Percentiles rank a stretch among this genome's conserved stretches.
Evolutionary conservation across 1,284 basidiomycete species (phyloP).

Genomic region (Ganoderma resinaceum): DNA sequence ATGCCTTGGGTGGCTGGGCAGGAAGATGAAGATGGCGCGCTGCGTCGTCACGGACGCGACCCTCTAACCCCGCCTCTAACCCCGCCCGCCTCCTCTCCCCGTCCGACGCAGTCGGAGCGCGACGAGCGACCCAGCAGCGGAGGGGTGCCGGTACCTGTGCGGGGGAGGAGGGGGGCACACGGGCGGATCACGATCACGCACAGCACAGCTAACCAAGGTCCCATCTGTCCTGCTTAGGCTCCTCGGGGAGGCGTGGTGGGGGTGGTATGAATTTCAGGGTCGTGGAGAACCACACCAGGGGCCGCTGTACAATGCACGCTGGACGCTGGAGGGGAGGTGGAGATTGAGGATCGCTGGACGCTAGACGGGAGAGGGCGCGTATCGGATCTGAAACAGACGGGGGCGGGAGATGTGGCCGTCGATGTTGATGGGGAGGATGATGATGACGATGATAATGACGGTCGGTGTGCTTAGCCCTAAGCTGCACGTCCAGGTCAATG

Average conservation of each 20-base stretch:
- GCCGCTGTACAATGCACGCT: background rate
- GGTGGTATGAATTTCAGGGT: background rate
- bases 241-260: no score
- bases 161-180: background rate
- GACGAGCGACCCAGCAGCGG: background rate
- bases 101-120: background rate
- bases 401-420: no score
- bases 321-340: background rate
- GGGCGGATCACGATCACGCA: background rate
- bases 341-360: background rate
- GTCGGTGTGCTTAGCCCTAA: no score
- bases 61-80: background rate
- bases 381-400: background rate
- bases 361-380: background rate
- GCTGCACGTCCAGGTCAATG: no score
- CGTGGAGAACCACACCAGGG: background rate
- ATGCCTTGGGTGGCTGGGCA: background rate
- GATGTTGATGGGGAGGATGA: background rate
- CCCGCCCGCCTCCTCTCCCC: background rate
- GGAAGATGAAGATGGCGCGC: background rate
- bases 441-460: no score
- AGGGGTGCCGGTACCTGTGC: no score
- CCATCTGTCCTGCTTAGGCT: background rate
- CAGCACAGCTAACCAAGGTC: background rate
- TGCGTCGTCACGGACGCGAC: background rate